Percentiles rank a stretch among this genome's conserved stretches.
Conservation (phyloP, 257 asterid species). For the Nemophila menziesii region DNA sequence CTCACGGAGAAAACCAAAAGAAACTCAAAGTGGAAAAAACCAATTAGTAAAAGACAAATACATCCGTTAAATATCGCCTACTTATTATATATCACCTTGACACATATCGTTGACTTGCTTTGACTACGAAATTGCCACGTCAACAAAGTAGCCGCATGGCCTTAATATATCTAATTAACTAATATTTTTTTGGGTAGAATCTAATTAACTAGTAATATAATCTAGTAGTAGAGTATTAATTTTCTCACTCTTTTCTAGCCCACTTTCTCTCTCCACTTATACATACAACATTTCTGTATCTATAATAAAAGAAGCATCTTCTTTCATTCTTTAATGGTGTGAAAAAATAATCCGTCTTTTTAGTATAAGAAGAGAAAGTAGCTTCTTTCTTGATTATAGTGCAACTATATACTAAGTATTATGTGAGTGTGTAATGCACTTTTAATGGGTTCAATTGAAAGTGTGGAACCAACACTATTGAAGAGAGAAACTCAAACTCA, state of each 20-base stretch:
- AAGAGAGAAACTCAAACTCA: constrained; percentile 40
- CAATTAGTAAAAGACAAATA: too few species aligned
- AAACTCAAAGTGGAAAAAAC: too few species aligned
- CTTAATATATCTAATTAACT: background rate
- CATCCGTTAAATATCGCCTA: background rate
- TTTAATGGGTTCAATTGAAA: constrained; percentile 86
- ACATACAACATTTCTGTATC: background rate
- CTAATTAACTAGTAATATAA: too few species aligned
- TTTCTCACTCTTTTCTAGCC: too few species aligned
- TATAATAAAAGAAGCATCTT: constrained; percentile 12
- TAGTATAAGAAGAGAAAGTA: too few species aligned
- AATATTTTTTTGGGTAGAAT: too few species aligned
- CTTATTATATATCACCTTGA: constrained; percentile 9
- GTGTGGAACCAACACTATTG: constrained; percentile 25
- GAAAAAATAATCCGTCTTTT: background rate
- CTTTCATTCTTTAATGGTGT: constrained; percentile 11
- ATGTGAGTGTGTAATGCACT: background rate
- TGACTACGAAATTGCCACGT: too few species aligned
- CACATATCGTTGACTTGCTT: too few species aligned
- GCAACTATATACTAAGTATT: background rate
- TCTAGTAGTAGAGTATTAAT: too few species aligned
- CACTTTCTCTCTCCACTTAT: constrained; percentile 1
- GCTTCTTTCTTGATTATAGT: constrained; percentile 2
- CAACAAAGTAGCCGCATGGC: constrained; percentile 10
- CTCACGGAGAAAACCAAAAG: constrained; percentile 2